Evolutionary conservation across 345 rosid species (phyloP).

Genomic region (Iberis pinnata): DNA sequence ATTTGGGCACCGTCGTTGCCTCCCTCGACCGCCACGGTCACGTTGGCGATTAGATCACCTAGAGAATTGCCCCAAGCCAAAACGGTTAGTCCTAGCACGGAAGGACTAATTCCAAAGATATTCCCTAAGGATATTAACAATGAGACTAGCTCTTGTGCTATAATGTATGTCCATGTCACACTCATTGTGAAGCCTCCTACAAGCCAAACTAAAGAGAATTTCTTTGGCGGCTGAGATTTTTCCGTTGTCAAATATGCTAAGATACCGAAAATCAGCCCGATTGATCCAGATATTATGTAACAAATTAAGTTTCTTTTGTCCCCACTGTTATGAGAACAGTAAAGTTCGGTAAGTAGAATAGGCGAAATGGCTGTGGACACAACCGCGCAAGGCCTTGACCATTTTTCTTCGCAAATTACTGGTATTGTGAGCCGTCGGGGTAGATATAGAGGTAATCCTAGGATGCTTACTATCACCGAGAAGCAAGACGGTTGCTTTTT

Average conservation of each 20-base stretch:
- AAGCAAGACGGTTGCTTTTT: slow-evolving; percentile 21
- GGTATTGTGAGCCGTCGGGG: slow-evolving; percentile 90
- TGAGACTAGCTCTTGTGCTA: slow-evolving; percentile 77
- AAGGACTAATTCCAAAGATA: slow-evolving; percentile 52
- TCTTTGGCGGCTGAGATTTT: slow-evolving; percentile 53
- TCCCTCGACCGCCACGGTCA: slow-evolving; percentile 61
- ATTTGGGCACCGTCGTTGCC: slow-evolving; percentile 65
- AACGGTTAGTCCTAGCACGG: slow-evolving; percentile 72
- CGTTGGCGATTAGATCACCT: slow-evolving; percentile 70
- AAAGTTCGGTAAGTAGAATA: slow-evolving; percentile 47
- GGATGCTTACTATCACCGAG: slow-evolving; percentile 25
- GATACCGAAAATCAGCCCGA: slow-evolving; percentile 49
- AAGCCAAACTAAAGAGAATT: slow-evolving; percentile 60
- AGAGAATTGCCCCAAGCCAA: slow-evolving; percentile 94
- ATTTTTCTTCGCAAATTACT: slow-evolving; percentile 45
- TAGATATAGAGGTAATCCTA: slow-evolving; percentile 61
- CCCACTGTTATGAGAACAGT: slow-evolving; percentile 34
- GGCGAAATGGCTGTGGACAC: slow-evolving; percentile 66
- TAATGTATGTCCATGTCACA: slow-evolving; percentile 74
- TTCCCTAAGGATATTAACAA: slow-evolving; percentile 62
- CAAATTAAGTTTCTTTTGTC: slow-evolving; percentile 25
- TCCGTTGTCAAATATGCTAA: slow-evolving; percentile 45
- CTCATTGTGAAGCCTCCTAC: slow-evolving; percentile 86
- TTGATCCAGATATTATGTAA: slow-evolving; percentile 38
- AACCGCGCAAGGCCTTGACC: slow-evolving; percentile 72